Base-by-base conservation (phyloP, 2,329 filamentous ascomycete species). In the Chrysoporthe deuterocubensis region DNA sequence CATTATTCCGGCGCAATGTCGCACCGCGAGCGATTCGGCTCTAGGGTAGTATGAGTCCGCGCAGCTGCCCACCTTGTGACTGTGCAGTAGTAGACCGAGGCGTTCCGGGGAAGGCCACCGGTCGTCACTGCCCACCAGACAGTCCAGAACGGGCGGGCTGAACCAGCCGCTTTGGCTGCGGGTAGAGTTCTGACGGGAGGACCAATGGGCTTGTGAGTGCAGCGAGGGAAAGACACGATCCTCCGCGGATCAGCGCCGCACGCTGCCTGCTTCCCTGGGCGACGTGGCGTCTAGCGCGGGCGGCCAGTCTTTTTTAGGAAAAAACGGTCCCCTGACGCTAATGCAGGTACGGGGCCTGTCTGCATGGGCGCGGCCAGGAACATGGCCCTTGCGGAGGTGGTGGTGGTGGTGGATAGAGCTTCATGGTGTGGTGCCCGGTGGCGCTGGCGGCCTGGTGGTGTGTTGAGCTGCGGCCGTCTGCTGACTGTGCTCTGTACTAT, bases 291-390 rank as follows among this genome's bases (percentile, higher is more conserved):
- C 46, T 70, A 67, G 68, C 63, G 62, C 54, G 46, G 42, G 59
- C 54, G 59, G 48, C 68, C 62, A 70, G 68, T 70, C 68, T 65
- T 61, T 63, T 70, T 63, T 66, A 63, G 66, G 68, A 62, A 67
- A 54, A 63, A 70, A 68, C 68, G 66, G 68, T 66, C 66, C 68
- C 68, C 68, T 70, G 68, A 65, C 68, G 67, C 68, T 70, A 70
- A 68, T 70, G 68, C 68, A 70, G 68, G 68, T 68, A 70, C 68
- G 66, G 63, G 66, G 66, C 40, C 66, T 50, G 46, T 54, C 60
- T 66, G 64, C 44, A 67, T 62, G 62, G 65, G 64, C 63, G 34
- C 16, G 21, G 42, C 44, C 46, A 67, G 37, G 66, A 58, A 60
- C 62, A 68, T 62, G 64, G 57, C 43, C 59, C 42, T 56, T 66